Conservation (phyloP, 805 yeast genomes). For the Pichia nakasei region DNA sequence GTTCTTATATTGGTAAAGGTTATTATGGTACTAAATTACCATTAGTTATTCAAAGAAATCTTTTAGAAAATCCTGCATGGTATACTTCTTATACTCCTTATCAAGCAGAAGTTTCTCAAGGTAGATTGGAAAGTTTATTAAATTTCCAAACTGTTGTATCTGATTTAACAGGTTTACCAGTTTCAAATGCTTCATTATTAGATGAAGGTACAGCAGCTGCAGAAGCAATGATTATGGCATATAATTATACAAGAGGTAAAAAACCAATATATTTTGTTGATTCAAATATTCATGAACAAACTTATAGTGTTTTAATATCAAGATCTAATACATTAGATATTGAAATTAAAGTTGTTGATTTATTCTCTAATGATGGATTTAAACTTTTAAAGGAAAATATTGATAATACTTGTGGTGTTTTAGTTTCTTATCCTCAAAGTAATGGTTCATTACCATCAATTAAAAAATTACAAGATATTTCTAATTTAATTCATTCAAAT, state of each 20-base stretch:
- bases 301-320: constrained; percentile 66
- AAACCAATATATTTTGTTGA: constrained; percentile 65
- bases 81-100: constrained; percentile 98
- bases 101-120: constrained; percentile 97
- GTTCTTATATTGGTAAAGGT: constrained; percentile 87
- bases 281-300: constrained; percentile 72
- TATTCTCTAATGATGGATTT: constrained; percentile 35
- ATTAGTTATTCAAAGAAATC: constrained; percentile 85
- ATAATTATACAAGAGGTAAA: constrained; percentile 58
- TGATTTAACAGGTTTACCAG: constrained; percentile 88
- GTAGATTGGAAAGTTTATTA: constrained; percentile 80
- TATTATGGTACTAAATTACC: constrained; percentile 88
- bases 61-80: constrained; percentile 95
- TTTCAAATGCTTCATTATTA: constrained; percentile 88
- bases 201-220: constrained; percentile 98
- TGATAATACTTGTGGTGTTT: constrained; percentile 58
- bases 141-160: constrained; percentile 90
- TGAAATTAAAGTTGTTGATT: constrained; percentile 48
- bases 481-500: constrained; percentile 56
- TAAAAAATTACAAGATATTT: constrained; percentile 42
- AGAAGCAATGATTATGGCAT: constrained; percentile 88
- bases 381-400: constrained; percentile 27
- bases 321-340: constrained; percentile 73
- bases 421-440: constrained; percentile 87
- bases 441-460: constrained; percentile 58